Conservation (phyloP, 163 green algal species). For the Scenedesmus sp. region DNA sequence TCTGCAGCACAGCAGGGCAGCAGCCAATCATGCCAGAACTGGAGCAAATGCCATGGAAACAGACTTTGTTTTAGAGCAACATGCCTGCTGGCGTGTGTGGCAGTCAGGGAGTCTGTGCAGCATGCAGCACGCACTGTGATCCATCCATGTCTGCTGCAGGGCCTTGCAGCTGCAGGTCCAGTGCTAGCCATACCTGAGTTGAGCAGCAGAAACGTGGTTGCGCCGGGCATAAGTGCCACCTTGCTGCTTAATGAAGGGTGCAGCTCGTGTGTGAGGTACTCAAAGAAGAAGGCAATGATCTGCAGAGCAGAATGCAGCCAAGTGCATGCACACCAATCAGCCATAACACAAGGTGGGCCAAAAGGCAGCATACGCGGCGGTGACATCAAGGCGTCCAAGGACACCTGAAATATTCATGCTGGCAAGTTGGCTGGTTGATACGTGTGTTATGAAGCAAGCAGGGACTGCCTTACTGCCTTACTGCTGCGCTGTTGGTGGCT, state of each 20-base stretch:
- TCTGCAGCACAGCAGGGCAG: constrained; percentile 43
- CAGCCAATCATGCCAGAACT: background rate
- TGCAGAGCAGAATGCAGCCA: constrained; percentile 26
- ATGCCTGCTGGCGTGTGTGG: background rate
- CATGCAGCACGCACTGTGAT: background rate
- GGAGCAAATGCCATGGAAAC: background rate
- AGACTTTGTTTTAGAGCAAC: no score
- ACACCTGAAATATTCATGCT: background rate
- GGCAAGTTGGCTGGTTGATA: background rate
- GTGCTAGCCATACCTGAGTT: constrained; percentile 24
- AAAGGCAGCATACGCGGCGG: background rate
- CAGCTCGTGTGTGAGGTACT: constrained; percentile 57
- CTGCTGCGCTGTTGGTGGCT: background rate
- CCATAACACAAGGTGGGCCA: background rate
- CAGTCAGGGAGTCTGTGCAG: background rate
- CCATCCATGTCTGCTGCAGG: background rate
- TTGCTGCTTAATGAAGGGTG: background rate
- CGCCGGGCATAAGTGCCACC: constrained; percentile 48
- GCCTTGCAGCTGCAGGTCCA: background rate
- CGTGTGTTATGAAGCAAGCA: background rate
- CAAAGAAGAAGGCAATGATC: constrained; percentile 73
- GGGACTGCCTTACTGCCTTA: no score
- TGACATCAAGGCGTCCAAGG: background rate
- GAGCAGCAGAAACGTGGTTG: constrained; percentile 57
- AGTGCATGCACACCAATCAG: background rate